These are phyloP conservation scores for Alternaria consortialis DNA, from an alignment of 2,329 filamentous ascomycete genomes.

Conservation along the genomic window DNA sequence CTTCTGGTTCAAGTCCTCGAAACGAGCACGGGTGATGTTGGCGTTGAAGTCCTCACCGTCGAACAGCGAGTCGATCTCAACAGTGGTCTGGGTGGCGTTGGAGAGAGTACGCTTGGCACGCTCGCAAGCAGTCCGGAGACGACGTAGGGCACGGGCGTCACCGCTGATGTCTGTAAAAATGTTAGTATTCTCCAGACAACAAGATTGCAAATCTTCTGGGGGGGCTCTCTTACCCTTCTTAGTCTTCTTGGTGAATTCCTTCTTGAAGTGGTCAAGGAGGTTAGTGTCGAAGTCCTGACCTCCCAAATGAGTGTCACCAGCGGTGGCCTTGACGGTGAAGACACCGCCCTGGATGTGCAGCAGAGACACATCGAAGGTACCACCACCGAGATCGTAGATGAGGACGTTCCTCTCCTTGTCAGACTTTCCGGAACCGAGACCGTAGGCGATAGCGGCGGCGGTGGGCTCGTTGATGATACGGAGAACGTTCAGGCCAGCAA, in stretches of 20 bases:
- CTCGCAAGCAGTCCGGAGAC: constrained; percentile 97
- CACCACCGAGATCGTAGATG: constrained; percentile 99
- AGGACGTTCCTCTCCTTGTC: constrained; percentile 98
- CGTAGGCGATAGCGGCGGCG: constrained; percentile 97
- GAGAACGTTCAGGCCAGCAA: constrained; percentile 95
- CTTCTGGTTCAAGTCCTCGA: constrained; percentile 98
- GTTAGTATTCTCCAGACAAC: not conserved
- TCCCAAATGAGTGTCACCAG: constrained; percentile 96
- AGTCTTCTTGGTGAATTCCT: constrained; percentile 86
- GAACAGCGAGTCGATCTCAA: constrained; percentile 98
- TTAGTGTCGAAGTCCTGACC: constrained; percentile 95
- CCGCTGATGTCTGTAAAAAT: constrained; percentile 66
- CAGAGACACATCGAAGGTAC: constrained; percentile 99
- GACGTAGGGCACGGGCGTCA: constrained; percentile 91
- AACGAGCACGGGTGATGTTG: constrained; percentile 97
- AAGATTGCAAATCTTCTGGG: not conserved
- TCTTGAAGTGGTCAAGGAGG: constrained; percentile 95
- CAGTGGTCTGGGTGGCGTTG: constrained; percentile 94
- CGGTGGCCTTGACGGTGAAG: constrained; percentile 98
- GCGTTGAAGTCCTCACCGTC: constrained; percentile 98
- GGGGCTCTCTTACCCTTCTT: constrained; percentile 25
- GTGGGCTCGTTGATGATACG: constrained; percentile 99
- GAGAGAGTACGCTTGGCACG: constrained; percentile 99
- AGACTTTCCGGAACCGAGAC: constrained; percentile 92
- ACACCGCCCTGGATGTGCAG: constrained; percentile 99